Percentiles rank a stretch among this genome's conserved stretches.
These are phyloP conservation scores for Samsoniella hepiali DNA, from an alignment of 2,329 filamentous ascomycete species.

Conservation along the genomic window DNA sequence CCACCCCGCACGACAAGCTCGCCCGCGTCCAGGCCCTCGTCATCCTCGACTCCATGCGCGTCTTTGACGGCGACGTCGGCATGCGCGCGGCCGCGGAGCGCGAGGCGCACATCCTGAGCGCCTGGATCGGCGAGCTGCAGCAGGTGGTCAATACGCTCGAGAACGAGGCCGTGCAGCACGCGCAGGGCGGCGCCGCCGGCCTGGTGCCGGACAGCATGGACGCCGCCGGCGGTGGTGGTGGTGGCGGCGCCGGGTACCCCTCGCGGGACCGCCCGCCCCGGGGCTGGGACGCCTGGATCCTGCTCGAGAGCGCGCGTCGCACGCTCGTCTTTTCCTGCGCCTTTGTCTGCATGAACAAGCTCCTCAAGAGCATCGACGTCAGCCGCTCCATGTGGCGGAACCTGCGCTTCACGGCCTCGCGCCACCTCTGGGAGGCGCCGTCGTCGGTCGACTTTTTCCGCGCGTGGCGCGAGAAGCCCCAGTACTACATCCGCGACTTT, in stretches of 20 bases:
- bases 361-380: conserved; percentile 31
- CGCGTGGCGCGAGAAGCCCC: conserved; percentile 43
- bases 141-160: conserved; percentile 35
- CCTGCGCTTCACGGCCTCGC: conserved; percentile 37
- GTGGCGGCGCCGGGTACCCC: conserved; percentile 5
- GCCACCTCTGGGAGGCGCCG: conserved; percentile 42
- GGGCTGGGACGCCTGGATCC: conserved; percentile 45
- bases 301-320: conserved; percentile 41
- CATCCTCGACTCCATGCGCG: conserved; percentile 40
- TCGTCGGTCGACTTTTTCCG: conserved; percentile 41
- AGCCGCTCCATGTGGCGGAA: conserved; percentile 17
- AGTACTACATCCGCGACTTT: conserved; percentile 34
- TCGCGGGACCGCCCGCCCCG: conserved; percentile 35
- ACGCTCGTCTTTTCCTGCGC: conserved; percentile 35
- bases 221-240: background rate
- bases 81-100: conserved; percentile 40
- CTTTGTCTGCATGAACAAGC: conserved; percentile 32
- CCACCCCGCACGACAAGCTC: conserved; percentile 37
- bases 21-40: conserved; percentile 43
- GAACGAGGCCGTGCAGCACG: conserved; percentile 21
- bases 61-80: conserved; percentile 43
- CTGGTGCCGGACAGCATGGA: background rate
- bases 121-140: conserved; percentile 37
- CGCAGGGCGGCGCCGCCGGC: conserved; percentile 13
- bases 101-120: conserved; percentile 34